Percentiles rank a stretch among this genome's conserved stretches.
Evolutionary conservation across 2,329 filamentous ascomycete genomes (phyloP).

Genomic region (Botryotinia calthae): DNA sequence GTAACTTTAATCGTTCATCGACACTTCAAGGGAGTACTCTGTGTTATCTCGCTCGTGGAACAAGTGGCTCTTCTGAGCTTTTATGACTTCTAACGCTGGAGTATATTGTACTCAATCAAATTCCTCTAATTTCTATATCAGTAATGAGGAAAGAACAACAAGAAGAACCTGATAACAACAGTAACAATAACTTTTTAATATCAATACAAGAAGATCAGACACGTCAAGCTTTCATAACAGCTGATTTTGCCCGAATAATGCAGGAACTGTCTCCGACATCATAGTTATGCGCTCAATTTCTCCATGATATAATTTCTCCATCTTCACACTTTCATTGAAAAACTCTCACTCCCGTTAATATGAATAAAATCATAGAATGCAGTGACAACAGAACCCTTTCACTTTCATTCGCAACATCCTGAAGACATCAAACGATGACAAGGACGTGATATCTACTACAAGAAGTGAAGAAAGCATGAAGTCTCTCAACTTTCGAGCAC

Average conservation of each 20-base stretch:
- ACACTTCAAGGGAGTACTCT: neutral
- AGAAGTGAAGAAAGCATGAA: neutral
- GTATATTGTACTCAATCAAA: neutral
- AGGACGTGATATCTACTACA: fast-evolving
- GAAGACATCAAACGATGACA: neutral
- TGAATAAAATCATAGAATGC: fast-evolving
- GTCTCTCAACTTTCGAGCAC: neutral
- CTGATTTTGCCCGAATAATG: fast-evolving
- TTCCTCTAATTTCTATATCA: neutral
- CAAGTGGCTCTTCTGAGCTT: neutral
- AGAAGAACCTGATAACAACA: neutral
- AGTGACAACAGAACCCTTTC: neutral
- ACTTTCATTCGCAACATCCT: neutral
- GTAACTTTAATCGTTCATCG: neutral
- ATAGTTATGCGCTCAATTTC: neutral
- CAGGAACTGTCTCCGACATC: neutral
- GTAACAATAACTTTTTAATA: neutral
- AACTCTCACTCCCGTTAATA: neutral
- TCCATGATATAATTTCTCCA: neutral
- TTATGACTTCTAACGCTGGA: fast-evolving
- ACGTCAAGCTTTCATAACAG: fast-evolving
- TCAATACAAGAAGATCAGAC: neutral
- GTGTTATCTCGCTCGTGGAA: neutral
- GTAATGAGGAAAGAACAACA: neutral
- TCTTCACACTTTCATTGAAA: neutral